phyloP scores from a whole-genome alignment of 192 early-diverging fungal species.

The Neocallimastix lanati region DNA sequence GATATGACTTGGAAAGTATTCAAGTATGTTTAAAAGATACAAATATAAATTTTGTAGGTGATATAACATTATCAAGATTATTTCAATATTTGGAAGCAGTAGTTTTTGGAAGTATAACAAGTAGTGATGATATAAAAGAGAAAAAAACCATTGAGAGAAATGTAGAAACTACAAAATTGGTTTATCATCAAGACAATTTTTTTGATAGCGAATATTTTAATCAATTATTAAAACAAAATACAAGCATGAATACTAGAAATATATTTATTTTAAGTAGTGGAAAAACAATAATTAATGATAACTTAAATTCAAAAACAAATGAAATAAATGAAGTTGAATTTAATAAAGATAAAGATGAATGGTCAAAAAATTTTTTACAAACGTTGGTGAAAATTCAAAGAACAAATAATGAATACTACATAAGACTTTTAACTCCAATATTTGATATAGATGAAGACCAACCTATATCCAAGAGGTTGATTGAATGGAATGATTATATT shows the following conservation, averaged over 20 bases:
- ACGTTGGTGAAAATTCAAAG: background rate
- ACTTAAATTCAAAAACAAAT: background rate
- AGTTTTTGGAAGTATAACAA: background rate
- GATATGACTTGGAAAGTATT: background rate
- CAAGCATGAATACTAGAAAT: background rate
- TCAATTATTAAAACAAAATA: background rate
- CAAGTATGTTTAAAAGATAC: background rate
- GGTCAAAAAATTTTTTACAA: background rate
- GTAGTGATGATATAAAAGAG: background rate
- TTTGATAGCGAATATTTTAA: background rate
- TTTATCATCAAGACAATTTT: background rate
- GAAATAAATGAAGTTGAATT: background rate
- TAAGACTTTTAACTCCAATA: background rate
- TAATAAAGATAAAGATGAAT: background rate
- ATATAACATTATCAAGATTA: background rate
- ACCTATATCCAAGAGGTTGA: background rate
- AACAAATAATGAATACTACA: background rate
- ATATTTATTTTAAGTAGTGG: background rate
- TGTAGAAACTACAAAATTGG: background rate
- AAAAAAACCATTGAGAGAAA: background rate
- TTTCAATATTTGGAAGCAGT: background rate
- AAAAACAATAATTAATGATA: background rate
- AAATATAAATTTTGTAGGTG: background rate
- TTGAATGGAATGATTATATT: background rate
- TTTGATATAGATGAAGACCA: background rate